phyloP scores from a whole-genome alignment of 352 stramenopile genomes.

The Globisporangium emineosum region DNA sequence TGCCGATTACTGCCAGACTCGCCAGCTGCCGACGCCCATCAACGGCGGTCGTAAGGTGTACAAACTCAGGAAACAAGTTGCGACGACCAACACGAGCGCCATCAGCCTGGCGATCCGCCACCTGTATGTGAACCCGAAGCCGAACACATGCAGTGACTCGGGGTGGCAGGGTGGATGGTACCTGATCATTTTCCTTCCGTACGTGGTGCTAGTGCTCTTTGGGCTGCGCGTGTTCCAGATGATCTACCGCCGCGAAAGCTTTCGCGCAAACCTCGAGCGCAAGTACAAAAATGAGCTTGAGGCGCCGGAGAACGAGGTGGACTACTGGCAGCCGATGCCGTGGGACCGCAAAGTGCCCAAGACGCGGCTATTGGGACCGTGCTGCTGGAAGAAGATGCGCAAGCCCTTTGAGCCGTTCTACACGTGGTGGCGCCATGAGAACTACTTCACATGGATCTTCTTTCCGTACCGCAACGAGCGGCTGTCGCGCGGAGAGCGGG shows the following conservation, averaged over 20 bases:
- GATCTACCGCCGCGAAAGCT: constrained; percentile 49
- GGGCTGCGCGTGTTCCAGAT: constrained; percentile 65
- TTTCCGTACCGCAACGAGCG: constrained; percentile 65
- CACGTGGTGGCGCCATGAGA: constrained; percentile 73
- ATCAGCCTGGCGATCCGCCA: constrained; percentile 25
- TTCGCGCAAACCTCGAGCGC: constrained; percentile 55
- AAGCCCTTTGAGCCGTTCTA: constrained; percentile 62
- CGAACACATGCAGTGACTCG: constrained; percentile 43
- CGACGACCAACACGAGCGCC: constrained; percentile 2
- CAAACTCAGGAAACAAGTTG: constrained; percentile 27
- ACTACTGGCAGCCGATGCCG: constrained; percentile 67
- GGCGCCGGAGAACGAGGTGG: constrained; percentile 59
- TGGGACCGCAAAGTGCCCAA: constrained; percentile 74
- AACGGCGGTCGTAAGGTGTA: constrained; percentile 42
- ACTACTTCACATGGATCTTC: constrained; percentile 80
- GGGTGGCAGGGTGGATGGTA: constrained; percentile 45
- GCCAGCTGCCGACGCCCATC: constrained; percentile 36
- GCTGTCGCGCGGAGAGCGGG: constrained; percentile 51
- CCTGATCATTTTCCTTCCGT: constrained; percentile 58
- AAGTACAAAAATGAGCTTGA: constrained; percentile 52
- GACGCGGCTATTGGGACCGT: constrained; percentile 53
- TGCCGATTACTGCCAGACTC: constrained; percentile 35
- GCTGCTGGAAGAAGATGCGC: constrained; percentile 67
- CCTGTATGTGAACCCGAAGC: constrained; percentile 64
- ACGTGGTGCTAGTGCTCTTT: constrained; percentile 47